Percentiles rank a stretch among this genome's conserved stretches.
These are phyloP conservation scores for Corylus avellana DNA, from an alignment of 306 rosid species.

Conservation along the genomic window DNA sequence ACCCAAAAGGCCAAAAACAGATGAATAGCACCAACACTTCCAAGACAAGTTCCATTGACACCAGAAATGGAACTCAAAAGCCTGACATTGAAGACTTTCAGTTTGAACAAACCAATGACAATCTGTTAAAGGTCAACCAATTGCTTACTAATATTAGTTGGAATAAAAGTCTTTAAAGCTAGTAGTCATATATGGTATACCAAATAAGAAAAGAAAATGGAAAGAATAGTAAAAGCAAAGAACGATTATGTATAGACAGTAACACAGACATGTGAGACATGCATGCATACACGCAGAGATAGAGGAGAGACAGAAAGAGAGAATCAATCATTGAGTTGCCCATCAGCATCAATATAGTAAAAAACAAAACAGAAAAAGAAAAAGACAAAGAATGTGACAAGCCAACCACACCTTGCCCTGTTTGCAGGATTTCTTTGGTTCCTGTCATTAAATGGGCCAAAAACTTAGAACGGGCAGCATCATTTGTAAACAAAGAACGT, in stretches of 20 bases:
- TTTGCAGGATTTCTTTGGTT: conserved; percentile 97
- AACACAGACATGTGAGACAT: not conserved
- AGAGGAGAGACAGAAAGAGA: not conserved
- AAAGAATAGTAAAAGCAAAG: not conserved
- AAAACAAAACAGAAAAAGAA: conserved; percentile 9
- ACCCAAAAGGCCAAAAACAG: not conserved
- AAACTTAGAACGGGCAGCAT: conserved; percentile 95
- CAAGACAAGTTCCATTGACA: not conserved
- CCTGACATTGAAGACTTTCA: not conserved
- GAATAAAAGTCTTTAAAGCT: not conserved
- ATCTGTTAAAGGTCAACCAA: not conserved
- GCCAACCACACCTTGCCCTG: conserved; percentile 91
- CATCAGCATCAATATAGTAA: conserved; percentile 19
- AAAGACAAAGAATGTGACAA: conserved; percentile 33
- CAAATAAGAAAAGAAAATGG: not conserved
- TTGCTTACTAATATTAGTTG: not conserved
- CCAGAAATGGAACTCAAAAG: not conserved
- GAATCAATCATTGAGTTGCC: not conserved
- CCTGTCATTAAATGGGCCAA: conserved; percentile 99
- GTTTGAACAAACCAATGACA: not conserved
- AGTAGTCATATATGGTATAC: not conserved
- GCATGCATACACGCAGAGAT: not conserved
- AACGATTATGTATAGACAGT: not conserved
- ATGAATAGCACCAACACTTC: not conserved
- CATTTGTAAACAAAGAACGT: conserved; percentile 96